Base-by-base conservation (phyloP, 441 rosid species). In the Gossypium aridum region DNA sequence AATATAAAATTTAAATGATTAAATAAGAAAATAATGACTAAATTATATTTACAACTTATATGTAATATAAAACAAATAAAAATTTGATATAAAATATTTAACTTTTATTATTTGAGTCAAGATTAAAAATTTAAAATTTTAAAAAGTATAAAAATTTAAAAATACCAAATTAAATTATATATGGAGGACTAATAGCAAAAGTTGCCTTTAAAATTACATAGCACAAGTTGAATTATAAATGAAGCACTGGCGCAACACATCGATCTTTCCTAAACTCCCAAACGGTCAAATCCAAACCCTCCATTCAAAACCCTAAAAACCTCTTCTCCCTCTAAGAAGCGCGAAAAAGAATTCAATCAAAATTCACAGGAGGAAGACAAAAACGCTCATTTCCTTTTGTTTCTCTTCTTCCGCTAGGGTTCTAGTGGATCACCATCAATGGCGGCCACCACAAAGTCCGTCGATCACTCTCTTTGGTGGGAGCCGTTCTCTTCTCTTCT, bases 381-480 rank as follows among this genome's bases (percentile, higher is more conserved):
- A 22, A 45, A 66, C 53, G 23, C 51, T 9, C 64, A 70, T 25
- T 28, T 56, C 20, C 62, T 22, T 22, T 10, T 17, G 10, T 22
- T 60, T 13, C 25, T 49, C 67, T 19, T 17, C 56, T 56, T 16
- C 9, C 25, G 64, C 68, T 78, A 85, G 86, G 92, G 93, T 86
- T 90, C 83, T 71, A 82, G 77, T 43, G 56, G 23, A 85, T 72
- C 71, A 64, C 54, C 68, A 19, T 60, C 78, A 79, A 93, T 89
- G 97, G 79, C 91, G 78, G 83, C 43, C 26, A 47, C 61, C 77
- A 28, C 87, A 66, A 87, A 75, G 73, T 75, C 92, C 67, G 86
- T 88, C 7, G 96, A 93, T 81, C 62, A 91, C 55, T 85, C 85
- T 10, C 92, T 92, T 19, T 89, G 95, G 98, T 94, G 96, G 94